These are phyloP conservation scores for Ophiostoma sp. DNA, from an alignment of 2,329 filamentous ascomycete genomes.

Conservation along the genomic window DNA sequence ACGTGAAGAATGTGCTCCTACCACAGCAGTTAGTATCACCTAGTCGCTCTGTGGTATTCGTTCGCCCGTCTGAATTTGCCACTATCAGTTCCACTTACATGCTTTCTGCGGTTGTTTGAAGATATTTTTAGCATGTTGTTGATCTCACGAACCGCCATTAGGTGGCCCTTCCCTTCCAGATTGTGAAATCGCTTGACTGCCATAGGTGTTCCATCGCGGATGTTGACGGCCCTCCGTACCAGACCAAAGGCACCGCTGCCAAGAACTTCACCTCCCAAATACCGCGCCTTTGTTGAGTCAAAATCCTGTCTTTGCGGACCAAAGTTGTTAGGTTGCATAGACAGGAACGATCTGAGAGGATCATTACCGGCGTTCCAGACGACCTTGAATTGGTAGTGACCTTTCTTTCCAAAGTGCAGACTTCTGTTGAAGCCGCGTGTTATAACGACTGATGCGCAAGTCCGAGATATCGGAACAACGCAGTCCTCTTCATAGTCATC, in stretches of 20 bases:
- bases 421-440: slow-evolving; percentile 30
- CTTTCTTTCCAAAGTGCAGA: slow-evolving; percentile 29
- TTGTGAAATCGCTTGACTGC: slow-evolving; percentile 33
- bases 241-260: slow-evolving; percentile 31
- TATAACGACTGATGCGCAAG: slow-evolving; percentile 29
- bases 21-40: background rate
- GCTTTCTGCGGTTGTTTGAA: background rate
- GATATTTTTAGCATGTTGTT: slow-evolving; percentile 29
- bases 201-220: slow-evolving; percentile 29
- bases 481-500: slow-evolving; percentile 25
- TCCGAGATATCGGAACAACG: slow-evolving; percentile 28
- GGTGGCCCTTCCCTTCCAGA: slow-evolving; percentile 29
- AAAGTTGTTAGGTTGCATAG: slow-evolving; percentile 12
- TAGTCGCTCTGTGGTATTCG: background rate
- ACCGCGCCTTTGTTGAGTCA: slow-evolving; percentile 24
- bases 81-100: slow-evolving; percentile 18
- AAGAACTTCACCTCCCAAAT: slow-evolving; percentile 28
- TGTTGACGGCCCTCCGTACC: slow-evolving; percentile 29
- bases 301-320: background rate
- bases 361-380: slow-evolving; percentile 27
- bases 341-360: slow-evolving; percentile 26
- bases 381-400: slow-evolving; percentile 31
- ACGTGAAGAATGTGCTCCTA: slow-evolving; percentile 28
- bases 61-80: background rate
- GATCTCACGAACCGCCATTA: slow-evolving; percentile 31